These are phyloP conservation scores for Pseudonectria buxi DNA, from an alignment of 2,329 filamentous ascomycete genomes.

Conservation along the genomic window DNA sequence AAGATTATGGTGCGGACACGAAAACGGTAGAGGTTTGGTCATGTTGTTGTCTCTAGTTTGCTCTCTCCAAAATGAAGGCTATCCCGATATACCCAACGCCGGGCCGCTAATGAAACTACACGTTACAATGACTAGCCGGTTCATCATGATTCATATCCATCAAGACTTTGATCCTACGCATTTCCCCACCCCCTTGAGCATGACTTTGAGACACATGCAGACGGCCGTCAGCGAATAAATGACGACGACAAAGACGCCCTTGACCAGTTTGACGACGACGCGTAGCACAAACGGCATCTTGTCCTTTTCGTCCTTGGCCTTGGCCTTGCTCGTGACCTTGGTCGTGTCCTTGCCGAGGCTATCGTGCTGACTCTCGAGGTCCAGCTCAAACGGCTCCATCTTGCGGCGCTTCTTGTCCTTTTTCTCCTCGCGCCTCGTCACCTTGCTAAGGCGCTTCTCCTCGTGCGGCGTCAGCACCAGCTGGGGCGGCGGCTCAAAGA, in stretches of 20 bases:
- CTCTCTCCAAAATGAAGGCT: conserved; percentile 11
- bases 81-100: conserved; percentile 23
- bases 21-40: conserved; percentile 42
- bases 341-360: conserved; percentile 31
- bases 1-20: conserved; percentile 57
- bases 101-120: conserved; percentile 20
- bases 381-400: conserved; percentile 53
- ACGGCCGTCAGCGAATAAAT: conserved; percentile 51
- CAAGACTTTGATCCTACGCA: conserved; percentile 41
- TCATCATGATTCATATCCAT: conserved; percentile 5
- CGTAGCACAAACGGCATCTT: conserved; percentile 45
- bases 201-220: conserved; percentile 45
- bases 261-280: conserved; percentile 43
- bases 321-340: conserved; percentile 28
- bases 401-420: conserved; percentile 29
- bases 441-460: conserved; percentile 23
- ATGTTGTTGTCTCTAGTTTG: conserved; percentile 11
- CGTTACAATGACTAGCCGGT: conserved; percentile 8
- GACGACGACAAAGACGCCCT: conserved; percentile 49
- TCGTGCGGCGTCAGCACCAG: conserved; percentile 16
- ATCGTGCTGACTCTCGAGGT: conserved; percentile 56
- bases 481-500: conserved; percentile 53
- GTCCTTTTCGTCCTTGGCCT: conserved; percentile 35
- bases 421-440: conserved; percentile 24
- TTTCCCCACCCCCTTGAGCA: conserved; percentile 45